Evolutionary conservation across 441 rosid genomes (phyloP).

Genomic region (Bocquillonia castaneifolia): DNA sequence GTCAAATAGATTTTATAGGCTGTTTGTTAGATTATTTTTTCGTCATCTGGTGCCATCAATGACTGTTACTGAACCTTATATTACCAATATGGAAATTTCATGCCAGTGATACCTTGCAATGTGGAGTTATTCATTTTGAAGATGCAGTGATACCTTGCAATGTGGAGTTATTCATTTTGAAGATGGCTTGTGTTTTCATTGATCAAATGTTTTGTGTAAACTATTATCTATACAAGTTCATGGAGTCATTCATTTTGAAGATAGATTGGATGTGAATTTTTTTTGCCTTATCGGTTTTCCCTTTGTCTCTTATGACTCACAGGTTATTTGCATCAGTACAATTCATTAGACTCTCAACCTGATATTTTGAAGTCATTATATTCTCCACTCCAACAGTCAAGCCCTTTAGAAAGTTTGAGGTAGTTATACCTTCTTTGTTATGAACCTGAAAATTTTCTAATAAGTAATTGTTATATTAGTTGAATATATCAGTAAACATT

Average conservation of each 20-base stretch:
- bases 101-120: neutral
- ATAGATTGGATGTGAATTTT: neutral
- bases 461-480: neutral
- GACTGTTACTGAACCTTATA: neutral
- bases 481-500: slow-evolving; percentile 3
- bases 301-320: slow-evolving; percentile 27
- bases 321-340: slow-evolving; percentile 88
- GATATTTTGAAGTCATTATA: slow-evolving; percentile 89
- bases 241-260: no score
- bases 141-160: neutral
- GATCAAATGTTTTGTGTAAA: neutral
- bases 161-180: neutral
- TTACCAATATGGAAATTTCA: neutral
- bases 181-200: neutral
- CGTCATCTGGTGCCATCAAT: no score
- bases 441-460: neutral
- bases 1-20: neutral
- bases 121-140: neutral
- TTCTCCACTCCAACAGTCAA: slow-evolving; percentile 94
- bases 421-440: slow-evolving; percentile 29
- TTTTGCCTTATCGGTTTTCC: slow-evolving; percentile 4
- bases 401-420: slow-evolving; percentile 94
- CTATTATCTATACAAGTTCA: no score
- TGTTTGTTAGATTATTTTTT: neutral
- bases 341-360: slow-evolving; percentile 81